phyloP scores from a whole-genome alignment of 129 eudicot species.

The Artemisia tridentata region DNA sequence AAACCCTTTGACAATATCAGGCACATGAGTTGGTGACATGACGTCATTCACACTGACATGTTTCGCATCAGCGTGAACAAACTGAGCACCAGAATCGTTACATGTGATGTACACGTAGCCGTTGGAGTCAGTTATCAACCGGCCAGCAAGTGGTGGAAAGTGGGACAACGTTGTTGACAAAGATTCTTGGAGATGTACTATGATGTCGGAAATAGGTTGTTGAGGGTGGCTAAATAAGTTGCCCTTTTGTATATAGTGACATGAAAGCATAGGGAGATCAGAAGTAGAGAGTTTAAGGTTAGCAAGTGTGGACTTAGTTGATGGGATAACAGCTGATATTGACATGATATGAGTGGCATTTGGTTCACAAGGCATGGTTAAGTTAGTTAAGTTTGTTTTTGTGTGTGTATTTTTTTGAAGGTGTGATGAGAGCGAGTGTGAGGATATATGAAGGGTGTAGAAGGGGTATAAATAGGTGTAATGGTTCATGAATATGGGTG shows the following conservation, averaged over 20 bases:
- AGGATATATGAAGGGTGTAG: constrained; percentile 4
- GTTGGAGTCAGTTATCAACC: constrained; percentile 46
- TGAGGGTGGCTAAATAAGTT: constrained; percentile 54
- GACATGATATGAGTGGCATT: constrained; percentile 34
- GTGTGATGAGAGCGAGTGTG: constrained; percentile 12
- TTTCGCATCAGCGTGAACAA: constrained; percentile 49
- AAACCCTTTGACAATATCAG: constrained; percentile 47
- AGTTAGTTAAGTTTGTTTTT: constrained; percentile 2
- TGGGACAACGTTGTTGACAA: constrained; percentile 48
- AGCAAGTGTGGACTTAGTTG: constrained; percentile 32
- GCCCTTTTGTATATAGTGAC: constrained; percentile 89
- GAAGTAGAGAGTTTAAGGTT: constrained; percentile 68
- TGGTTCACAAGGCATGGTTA: constrained; percentile 42
- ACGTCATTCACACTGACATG: constrained; percentile 40
- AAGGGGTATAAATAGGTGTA: constrained; percentile 34
- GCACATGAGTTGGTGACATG: constrained; percentile 41
- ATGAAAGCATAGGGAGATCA: constrained; percentile 85
- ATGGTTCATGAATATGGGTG: constrained; percentile 37
- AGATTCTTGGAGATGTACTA: constrained; percentile 34
- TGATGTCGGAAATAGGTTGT: constrained; percentile 27
- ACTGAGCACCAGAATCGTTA: constrained; percentile 68
- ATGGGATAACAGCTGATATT: constrained; percentile 42
- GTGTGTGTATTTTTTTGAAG: neutral
- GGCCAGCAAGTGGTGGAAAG: constrained; percentile 85
- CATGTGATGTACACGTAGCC: constrained; percentile 72